phyloP scores from a whole-genome alignment of 176 grass and related monocot genomes.

The Echinochloa phyllopogon region DNA sequence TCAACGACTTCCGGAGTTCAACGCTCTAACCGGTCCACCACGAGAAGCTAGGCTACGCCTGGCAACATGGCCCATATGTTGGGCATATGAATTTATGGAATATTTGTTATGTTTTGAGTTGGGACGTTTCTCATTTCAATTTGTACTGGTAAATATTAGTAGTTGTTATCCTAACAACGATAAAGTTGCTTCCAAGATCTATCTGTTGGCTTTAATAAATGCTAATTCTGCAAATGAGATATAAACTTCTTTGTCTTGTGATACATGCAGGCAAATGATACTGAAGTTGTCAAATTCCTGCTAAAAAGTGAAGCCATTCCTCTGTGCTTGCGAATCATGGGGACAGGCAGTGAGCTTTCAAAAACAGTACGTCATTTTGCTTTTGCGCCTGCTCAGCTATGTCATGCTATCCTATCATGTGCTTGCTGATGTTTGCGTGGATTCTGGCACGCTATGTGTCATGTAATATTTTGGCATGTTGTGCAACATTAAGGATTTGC shows the following conservation, averaged over 20 bases:
- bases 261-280: slow-evolving; percentile 62
- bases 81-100: not conserved
- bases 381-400: slow-evolving; percentile 33
- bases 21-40: too few species aligned
- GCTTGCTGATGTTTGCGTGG: not conserved
- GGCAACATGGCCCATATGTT: not conserved
- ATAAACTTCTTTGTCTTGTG: slow-evolving; percentile 19
- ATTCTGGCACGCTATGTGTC: not conserved
- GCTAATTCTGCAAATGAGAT: slow-evolving; percentile 25
- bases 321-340: slow-evolving; percentile 75
- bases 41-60: too few species aligned
- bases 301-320: slow-evolving; percentile 76
- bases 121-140: not conserved
- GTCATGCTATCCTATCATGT: not conserved
- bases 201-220: slow-evolving; percentile 24
- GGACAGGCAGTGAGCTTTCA: slow-evolving; percentile 74
- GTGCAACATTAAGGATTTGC: not conserved
- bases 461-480: not conserved
- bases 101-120: not conserved
- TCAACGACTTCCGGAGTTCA: too few species aligned
- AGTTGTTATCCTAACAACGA: not conserved
- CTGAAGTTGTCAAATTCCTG: slow-evolving; percentile 64
- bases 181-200: not conserved
- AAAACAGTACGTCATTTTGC: slow-evolving; percentile 65
- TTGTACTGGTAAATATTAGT: too few species aligned